Base-by-base conservation (phyloP, 1,139 yeast species). In the Trichomonascaceae sp. region DNA sequence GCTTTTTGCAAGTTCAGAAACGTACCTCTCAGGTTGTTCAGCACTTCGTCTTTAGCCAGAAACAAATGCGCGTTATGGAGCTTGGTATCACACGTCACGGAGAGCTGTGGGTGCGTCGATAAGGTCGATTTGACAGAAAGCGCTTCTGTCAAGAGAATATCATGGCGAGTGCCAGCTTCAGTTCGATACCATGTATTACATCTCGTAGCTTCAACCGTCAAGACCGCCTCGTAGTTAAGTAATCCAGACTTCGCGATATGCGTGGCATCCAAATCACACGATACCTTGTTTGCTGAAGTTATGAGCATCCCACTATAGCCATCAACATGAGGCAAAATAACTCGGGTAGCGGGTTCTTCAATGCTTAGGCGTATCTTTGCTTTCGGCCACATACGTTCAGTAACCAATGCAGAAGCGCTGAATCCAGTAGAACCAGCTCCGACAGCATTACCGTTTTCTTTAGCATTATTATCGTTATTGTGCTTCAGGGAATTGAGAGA, bases 331-430 rank as follows among this genome's bases (percentile, higher is more conserved):
- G 59, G 58, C 15, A 67, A 58, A 5, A 66, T 57, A 24, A 72
- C 54, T 39, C 76, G 61, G 0, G 72, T 65, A 1, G 74, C 72
- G 0, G 75, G 74, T 50, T 73, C 75, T 49, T 68, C 70, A 15
- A 73, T 62, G 6, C 68, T 66, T 44, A 73, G 58, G 51, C 67
- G 67, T 45, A 72, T 53, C 27, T 64, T 62, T 4, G 72, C 64
- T 36, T 64, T 58, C 1, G 76, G 76, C 57, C 68, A 63, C 43
- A 67, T 56, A 27, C 64, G 58, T 52, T 67, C 67, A 48, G 63
- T 57, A 15, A 59, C 50, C 18, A 48, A 47, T 13, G 18, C 43
- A 17, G 43, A 38, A 38, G 19, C 49, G 10, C 24, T 30, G 7
- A 7, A 19, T 1, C 19, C 38, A 13, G 20, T 27, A 6, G 9